Evolutionary conservation across 2,329 filamentous ascomycete species (phyloP).

Genomic region (Sclerotinia sclerotiorum): DNA sequence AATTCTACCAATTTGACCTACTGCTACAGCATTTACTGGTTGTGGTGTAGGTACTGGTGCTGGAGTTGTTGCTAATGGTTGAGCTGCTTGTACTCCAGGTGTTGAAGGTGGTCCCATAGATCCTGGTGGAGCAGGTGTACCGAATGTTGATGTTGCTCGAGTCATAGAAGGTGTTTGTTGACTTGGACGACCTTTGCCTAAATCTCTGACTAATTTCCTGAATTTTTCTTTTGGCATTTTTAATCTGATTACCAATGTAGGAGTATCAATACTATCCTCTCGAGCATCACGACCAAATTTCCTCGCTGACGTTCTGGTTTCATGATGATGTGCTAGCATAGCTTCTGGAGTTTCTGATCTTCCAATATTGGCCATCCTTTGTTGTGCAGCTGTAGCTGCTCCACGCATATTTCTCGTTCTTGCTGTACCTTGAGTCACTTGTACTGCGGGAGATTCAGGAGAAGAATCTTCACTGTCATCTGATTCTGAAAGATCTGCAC

Average conservation of each 20-base stretch:
- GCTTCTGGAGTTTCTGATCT: conserved; percentile 90
- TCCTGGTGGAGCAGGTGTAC: conserved; percentile 49
- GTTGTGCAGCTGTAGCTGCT: conserved; percentile 81
- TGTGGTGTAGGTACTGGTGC: conserved; percentile 40
- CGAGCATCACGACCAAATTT: conserved; percentile 62
- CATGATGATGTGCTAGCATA: conserved; percentile 65
- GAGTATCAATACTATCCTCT: conserved; percentile 74
- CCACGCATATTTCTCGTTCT: conserved; percentile 86
- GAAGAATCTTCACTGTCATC: conserved; percentile 88
- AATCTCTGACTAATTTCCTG: conserved; percentile 61
- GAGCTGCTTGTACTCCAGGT: conserved; percentile 39
- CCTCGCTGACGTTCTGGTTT: conserved; percentile 66
- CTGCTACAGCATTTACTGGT: conserved; percentile 37
- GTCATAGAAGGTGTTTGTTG: conserved; percentile 47
- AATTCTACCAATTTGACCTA: conserved; percentile 63
- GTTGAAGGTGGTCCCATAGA: conserved; percentile 55
- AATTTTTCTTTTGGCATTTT: conserved; percentile 72
- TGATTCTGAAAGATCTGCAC: conserved; percentile 73
- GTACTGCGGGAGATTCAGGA: conserved; percentile 79
- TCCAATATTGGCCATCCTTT: conserved; percentile 77
- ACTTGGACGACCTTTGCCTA: conserved; percentile 47
- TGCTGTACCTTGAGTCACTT: conserved; percentile 70
- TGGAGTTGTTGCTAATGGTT: conserved; percentile 32
- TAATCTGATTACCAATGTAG: conserved; percentile 68
- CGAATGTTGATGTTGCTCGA: conserved; percentile 47